Evolutionary conservation across 2,329 filamentous ascomycete species (phyloP).

Genomic region (Stagonosporopsis rhizophila): DNA sequence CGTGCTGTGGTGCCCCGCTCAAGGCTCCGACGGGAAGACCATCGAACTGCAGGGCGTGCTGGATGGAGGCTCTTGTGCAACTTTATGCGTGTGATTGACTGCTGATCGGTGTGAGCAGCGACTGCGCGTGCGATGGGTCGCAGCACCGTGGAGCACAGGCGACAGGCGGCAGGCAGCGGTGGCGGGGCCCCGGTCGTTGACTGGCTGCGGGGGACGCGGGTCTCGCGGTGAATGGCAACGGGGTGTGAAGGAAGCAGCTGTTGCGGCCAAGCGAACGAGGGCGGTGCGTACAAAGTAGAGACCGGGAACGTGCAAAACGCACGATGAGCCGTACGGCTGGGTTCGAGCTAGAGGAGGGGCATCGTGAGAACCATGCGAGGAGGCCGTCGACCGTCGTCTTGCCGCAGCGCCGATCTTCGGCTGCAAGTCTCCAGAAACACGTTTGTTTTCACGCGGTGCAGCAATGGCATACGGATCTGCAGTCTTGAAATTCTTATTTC

Average conservation of each 20-base stretch:
- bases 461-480: constrained; percentile 2
- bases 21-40: constrained; percentile 10
- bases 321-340: background rate
- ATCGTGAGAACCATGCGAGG: constrained; percentile 12
- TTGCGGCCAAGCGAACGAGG: background rate
- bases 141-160: background rate
- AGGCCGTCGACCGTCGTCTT: background rate
- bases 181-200: constrained; percentile 1
- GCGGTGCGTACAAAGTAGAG: background rate
- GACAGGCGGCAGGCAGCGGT: background rate
- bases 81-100: constrained; percentile 3
- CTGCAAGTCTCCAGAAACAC: constrained; percentile 3
- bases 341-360: constrained; percentile 14
- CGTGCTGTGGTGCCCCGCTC: constrained; percentile 18
- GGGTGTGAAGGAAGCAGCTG: background rate
- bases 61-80: constrained; percentile 1
- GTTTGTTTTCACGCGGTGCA: background rate
- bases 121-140: background rate
- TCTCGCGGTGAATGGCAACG: background rate
- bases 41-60: constrained; percentile 9
- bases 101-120: constrained; percentile 17
- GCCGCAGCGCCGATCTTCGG: constrained; percentile 8
- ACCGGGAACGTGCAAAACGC: background rate
- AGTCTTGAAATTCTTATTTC: background rate
- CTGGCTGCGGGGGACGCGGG: background rate